Conservation (phyloP, 2,329 filamentous ascomycete species). For the Fusarium clavum region DNA sequence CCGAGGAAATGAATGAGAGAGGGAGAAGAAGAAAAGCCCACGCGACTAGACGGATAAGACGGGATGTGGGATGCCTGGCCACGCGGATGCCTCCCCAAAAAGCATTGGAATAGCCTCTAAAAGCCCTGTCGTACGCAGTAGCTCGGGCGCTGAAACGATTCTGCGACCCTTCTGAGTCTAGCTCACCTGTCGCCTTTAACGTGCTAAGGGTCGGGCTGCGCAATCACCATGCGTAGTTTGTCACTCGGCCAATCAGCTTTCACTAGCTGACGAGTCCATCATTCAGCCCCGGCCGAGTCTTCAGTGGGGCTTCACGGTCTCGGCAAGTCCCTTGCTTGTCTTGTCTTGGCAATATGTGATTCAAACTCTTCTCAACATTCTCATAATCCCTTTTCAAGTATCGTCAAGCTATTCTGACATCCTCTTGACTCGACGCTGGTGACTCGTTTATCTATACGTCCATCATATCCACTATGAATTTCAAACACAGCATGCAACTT, state of each 20-base stretch:
- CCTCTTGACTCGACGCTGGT: background rate
- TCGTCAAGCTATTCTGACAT: background rate
- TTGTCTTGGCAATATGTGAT: constrained; percentile 27
- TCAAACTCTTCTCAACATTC: constrained; percentile 5
- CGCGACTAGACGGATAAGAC: constrained; percentile 15
- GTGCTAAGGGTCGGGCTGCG: constrained; percentile 30
- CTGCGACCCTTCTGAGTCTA: constrained; percentile 19
- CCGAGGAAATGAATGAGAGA: constrained; percentile 16
- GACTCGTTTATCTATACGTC: background rate
- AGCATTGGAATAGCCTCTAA: constrained; percentile 7
- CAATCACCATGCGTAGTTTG: constrained; percentile 27
- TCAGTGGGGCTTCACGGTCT: constrained; percentile 26
- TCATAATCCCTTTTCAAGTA: background rate
- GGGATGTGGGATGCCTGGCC: constrained; percentile 35
- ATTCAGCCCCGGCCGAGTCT: constrained; percentile 29
- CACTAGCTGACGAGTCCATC: constrained; percentile 52
- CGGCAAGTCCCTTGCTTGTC: constrained; percentile 34
- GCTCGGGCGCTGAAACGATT: constrained; percentile 20
- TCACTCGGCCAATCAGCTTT: constrained; percentile 45
- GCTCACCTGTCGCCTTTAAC: constrained; percentile 17
- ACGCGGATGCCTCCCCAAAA: constrained; percentile 29
- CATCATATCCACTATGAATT: constrained; percentile 6
- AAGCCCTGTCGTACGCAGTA: constrained; percentile 9
- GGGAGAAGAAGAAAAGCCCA: constrained; percentile 17
- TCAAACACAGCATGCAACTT: constrained; percentile 18